Conservation (phyloP, 306 rosid species). For the Lupinus albus region DNA sequence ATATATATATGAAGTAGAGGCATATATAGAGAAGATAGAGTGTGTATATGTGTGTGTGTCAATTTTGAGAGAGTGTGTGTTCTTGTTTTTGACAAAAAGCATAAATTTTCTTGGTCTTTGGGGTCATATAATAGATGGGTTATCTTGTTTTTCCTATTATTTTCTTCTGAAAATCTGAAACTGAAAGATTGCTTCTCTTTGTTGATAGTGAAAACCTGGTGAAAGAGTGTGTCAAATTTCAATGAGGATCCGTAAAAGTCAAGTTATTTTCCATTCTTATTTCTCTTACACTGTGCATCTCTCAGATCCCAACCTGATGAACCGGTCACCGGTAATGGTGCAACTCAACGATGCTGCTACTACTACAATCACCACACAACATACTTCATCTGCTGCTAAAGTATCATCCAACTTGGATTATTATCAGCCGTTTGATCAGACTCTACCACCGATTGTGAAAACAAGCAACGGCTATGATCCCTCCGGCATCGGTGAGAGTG, state of each 20-base stretch:
- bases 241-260: slow-evolving; percentile 92
- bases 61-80: neutral
- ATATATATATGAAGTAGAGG: slow-evolving; percentile 7
- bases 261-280: slow-evolving; percentile 54
- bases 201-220: slow-evolving; percentile 22
- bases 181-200: slow-evolving; percentile 31
- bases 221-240: neutral
- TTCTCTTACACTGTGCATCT: slow-evolving; percentile 52
- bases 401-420: slow-evolving; percentile 33
- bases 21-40: neutral
- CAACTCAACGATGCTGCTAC: slow-evolving; percentile 47
- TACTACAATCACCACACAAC: neutral
- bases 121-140: slow-evolving; percentile 37
- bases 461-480: slow-evolving; percentile 44
- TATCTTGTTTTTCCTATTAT: neutral
- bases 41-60: neutral
- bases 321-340: slow-evolving; percentile 66
- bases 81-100: slow-evolving; percentile 28
- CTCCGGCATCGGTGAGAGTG: slow-evolving; percentile 38
- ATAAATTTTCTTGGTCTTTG: slow-evolving; percentile 41
- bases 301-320: slow-evolving; percentile 73
- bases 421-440: slow-evolving; percentile 55
- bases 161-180: slow-evolving; percentile 38
- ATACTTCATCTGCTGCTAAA: neutral
- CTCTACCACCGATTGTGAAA: slow-evolving; percentile 45